Evolutionary conservation across 768 basidiomycete genomes (phyloP).

Genomic region (Rhodotorula toruloides): DNA sequence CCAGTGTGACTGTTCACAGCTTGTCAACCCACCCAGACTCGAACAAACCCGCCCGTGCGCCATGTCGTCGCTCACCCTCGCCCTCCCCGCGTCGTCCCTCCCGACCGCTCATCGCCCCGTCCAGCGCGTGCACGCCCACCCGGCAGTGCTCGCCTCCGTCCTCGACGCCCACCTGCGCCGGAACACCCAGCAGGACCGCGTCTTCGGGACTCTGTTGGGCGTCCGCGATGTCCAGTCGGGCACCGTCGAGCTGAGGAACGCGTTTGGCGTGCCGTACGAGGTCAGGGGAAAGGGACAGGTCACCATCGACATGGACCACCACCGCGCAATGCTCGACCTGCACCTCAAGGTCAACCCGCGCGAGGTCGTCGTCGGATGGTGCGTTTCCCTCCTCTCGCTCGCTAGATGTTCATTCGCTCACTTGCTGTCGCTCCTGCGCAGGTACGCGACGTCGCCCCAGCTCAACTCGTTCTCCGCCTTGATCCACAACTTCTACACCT

Average conservation of each 20-base stretch:
- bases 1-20: not conserved
- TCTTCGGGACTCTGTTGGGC: constrained; percentile 92
- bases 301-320: constrained; percentile 95
- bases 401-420: not conserved
- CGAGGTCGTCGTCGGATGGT: constrained; percentile 95
- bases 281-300: constrained; percentile 63
- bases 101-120: constrained; percentile 2
- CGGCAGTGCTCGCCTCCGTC: constrained; percentile 87
- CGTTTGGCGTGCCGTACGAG: constrained; percentile 87
- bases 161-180: constrained; percentile 94
- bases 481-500: constrained; percentile 94
- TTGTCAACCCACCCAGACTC: too few relatives aligned
- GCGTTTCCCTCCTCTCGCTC: constrained; percentile 44
- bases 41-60: not conserved
- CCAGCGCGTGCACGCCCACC: constrained; percentile 66
- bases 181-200: constrained; percentile 71
- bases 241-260: constrained; percentile 69
- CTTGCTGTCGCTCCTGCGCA: constrained; percentile 44
- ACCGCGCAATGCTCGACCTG: constrained; percentile 84
- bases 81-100: constrained; percentile 2
- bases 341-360: constrained; percentile 75
- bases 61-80: not conserved
- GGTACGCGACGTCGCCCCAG: constrained; percentile 87
- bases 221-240: constrained; percentile 58
- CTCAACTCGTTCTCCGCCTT: constrained; percentile 92